Conservation (phyloP, 2,329 filamentous ascomycete genomes). For the Lecanicillium sp. region DNA sequence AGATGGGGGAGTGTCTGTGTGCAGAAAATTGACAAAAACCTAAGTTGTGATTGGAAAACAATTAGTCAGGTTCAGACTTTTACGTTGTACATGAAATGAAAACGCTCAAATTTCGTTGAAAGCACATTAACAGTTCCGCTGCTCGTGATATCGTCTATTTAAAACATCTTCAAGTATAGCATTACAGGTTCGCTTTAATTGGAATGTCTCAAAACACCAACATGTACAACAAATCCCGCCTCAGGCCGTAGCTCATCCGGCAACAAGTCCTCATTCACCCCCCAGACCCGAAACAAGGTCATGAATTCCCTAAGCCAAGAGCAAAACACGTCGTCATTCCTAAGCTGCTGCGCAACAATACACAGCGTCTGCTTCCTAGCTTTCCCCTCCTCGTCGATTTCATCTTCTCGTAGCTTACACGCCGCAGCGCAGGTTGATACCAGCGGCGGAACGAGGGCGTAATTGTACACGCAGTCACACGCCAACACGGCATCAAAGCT, state of each 20-base stretch:
- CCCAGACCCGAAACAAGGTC: conserved; percentile 63
- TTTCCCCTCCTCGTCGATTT: conserved; percentile 7
- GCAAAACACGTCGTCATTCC: conserved; percentile 78
- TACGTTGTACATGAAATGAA: no score
- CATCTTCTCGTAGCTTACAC: conserved; percentile 47
- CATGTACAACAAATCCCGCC: conserved; percentile 74
- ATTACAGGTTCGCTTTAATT: no score
- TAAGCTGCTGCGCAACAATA: conserved; percentile 81
- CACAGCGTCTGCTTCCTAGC: conserved; percentile 41
- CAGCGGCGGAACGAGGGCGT: conserved; percentile 71
- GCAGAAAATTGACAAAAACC: no score
- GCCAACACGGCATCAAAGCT: conserved; percentile 70
- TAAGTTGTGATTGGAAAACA: no score
- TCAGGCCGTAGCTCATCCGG: conserved; percentile 49
- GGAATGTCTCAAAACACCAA: conserved; percentile 52
- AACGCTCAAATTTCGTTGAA: no score
- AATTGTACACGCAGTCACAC: conserved; percentile 95
- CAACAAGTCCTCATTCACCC: conserved; percentile 57
- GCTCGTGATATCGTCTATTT: no score
- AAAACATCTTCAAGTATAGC: no score
- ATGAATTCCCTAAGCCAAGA: conserved; percentile 67
- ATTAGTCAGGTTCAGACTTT: no score
- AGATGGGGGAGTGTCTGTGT: neutral
- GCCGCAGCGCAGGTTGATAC: conserved; percentile 73
- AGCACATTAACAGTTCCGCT: no score